Conservation (phyloP, 768 basidiomycete species). For the Favolaschia claudopus region DNA sequence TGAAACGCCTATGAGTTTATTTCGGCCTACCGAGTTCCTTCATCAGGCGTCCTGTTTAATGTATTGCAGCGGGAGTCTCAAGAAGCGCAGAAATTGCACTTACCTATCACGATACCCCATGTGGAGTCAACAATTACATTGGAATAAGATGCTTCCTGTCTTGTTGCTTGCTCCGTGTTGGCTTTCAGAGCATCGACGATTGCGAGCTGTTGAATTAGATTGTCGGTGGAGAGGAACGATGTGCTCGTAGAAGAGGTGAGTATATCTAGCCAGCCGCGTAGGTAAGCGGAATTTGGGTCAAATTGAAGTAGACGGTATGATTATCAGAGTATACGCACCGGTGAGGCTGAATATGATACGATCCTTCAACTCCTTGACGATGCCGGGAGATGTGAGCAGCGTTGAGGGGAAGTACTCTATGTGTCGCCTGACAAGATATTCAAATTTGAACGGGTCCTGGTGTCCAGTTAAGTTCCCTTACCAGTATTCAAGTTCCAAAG, state of each 20-base stretch:
- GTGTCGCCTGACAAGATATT: neutral
- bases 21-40: neutral
- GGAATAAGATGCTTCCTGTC: neutral
- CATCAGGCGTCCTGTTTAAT: constrained; percentile 8
- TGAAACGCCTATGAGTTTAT: neutral
- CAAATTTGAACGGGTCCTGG: no score
- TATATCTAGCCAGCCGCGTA: no score
- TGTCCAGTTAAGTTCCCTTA: no score
- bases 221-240: neutral
- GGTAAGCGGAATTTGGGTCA: neutral
- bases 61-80: no score
- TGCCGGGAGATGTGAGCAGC: neutral
- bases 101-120: neutral
- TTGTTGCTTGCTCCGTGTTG: neutral
- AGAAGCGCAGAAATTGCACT: neutral
- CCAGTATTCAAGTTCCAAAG: constrained; percentile 1
- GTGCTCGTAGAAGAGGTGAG: constrained; percentile 1
- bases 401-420: neutral
- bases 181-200: neutral
- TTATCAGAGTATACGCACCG: neutral
- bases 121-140: neutral
- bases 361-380: neutral
- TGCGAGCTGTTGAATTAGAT: neutral
- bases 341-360: neutral
- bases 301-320: neutral